Evolutionary conservation across 352 stramenopile species (phyloP).

Genomic region (Phytophthora sp.): DNA sequence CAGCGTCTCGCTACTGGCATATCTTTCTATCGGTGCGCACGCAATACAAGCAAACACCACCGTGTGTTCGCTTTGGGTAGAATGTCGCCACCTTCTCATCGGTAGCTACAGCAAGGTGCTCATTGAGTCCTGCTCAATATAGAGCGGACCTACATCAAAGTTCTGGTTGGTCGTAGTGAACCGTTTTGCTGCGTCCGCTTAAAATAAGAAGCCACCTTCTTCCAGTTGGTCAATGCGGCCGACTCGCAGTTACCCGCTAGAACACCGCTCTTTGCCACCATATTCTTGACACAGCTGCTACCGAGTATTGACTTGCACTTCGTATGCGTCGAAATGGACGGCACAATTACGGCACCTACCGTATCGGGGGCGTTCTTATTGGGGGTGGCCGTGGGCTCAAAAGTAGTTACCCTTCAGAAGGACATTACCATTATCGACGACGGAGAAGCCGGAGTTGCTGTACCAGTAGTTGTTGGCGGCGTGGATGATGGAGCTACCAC

Average conservation of each 20-base stretch:
- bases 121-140: neutral
- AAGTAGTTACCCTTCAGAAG: constrained; percentile 57
- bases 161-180: constrained; percentile 27
- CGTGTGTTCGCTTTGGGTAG: neutral
- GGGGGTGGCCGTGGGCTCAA: constrained; percentile 34
- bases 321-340: constrained; percentile 15
- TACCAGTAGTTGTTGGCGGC: constrained; percentile 58
- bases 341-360: constrained; percentile 22
- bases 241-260: constrained; percentile 24
- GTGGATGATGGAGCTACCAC: constrained; percentile 35
- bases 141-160: constrained; percentile 26
- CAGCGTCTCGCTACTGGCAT: neutral
- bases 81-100: constrained; percentile 10
- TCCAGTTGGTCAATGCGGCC: constrained; percentile 15
- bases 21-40: constrained; percentile 5
- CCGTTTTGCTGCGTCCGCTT: constrained; percentile 14
- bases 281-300: constrained; percentile 36
- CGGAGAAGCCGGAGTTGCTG: constrained; percentile 45
- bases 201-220: constrained; percentile 22
- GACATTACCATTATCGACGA: constrained; percentile 39
- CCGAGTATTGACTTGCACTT: constrained; percentile 31
- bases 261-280: constrained; percentile 24
- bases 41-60: constrained; percentile 11
- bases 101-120: neutral
- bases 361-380: constrained; percentile 22